Conservation (phyloP, 2,329 filamentous ascomycete species). For the Claviceps fusiformis region DNA sequence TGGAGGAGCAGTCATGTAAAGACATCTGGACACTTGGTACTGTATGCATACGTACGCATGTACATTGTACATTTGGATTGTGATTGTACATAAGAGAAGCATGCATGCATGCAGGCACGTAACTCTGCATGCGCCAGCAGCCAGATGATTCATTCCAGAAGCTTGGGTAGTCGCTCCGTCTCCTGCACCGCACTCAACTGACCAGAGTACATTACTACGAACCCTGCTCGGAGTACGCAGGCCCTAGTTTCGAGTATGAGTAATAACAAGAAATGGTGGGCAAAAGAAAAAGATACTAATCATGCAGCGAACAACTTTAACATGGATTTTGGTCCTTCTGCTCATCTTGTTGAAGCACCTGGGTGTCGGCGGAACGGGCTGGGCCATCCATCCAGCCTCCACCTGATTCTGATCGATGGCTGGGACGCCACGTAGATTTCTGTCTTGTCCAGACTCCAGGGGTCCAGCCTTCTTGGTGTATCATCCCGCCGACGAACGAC, state of each 20-base stretch:
- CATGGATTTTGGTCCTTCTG: background rate
- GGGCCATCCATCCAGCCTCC: no score
- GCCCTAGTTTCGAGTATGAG: background rate
- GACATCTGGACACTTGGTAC: no score
- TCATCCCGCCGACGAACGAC: slow-evolving; percentile 3
- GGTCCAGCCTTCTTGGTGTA: background rate
- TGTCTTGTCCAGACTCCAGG: background rate
- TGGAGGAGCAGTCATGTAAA: no score
- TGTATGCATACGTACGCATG: no score
- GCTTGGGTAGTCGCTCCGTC: background rate
- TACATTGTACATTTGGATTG: no score
- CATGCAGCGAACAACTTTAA: background rate
- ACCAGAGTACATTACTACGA: no score
- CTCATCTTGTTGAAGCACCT: background rate
- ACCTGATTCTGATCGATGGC: no score
- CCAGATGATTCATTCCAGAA: no score
- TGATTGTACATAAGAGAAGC: no score
- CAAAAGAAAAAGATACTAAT: no score
- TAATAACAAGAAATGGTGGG: background rate
- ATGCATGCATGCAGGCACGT: no score
- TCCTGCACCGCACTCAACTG: background rate
- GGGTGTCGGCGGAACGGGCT: background rate
- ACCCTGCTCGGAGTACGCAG: background rate
- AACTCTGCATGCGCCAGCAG: no score
- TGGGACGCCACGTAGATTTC: background rate